Conservation (phyloP, 352 stramenopile genomes). For the Pythium chondricola region DNA sequence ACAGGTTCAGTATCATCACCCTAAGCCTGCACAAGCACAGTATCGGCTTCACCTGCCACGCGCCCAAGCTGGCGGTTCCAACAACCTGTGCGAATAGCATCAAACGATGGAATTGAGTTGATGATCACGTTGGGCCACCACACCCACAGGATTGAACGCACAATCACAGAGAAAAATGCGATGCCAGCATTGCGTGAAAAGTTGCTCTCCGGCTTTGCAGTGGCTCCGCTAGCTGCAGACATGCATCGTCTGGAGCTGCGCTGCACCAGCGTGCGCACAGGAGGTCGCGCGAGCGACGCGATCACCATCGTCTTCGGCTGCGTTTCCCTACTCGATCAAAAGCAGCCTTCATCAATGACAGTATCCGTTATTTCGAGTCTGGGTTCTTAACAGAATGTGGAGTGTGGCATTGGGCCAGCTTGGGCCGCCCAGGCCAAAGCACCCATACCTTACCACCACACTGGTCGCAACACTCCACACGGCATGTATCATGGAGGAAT, state of each 20-base stretch:
- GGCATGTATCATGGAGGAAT: too few relatives aligned
- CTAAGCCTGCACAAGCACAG: too few relatives aligned
- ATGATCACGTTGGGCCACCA: neutral
- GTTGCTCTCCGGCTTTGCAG: slow-evolving; percentile 39
- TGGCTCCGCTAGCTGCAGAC: neutral
- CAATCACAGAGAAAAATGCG: slow-evolving; percentile 79
- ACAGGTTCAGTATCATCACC: neutral
- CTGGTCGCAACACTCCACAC: too few relatives aligned
- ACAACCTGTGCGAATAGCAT: slow-evolving; percentile 32
- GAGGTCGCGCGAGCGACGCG: too few relatives aligned
- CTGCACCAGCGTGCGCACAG: neutral
- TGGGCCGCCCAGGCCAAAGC: too few relatives aligned
- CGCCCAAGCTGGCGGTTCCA: slow-evolving; percentile 66
- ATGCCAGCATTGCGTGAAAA: slow-evolving; percentile 78
- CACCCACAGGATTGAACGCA: slow-evolving; percentile 14
- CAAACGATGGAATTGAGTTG: neutral
- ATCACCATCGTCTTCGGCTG: too few relatives aligned
- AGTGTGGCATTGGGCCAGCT: too few relatives aligned
- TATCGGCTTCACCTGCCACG: slow-evolving; percentile 73
- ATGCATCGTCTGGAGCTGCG: neutral
- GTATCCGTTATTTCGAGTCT: too few relatives aligned
- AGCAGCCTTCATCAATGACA: too few relatives aligned
- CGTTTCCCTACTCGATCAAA: too few relatives aligned
- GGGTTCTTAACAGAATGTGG: too few relatives aligned
- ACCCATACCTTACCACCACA: too few relatives aligned